phyloP scores from a whole-genome alignment of 805 yeast genomes.

The Kazachstania kunashirensis region DNA sequence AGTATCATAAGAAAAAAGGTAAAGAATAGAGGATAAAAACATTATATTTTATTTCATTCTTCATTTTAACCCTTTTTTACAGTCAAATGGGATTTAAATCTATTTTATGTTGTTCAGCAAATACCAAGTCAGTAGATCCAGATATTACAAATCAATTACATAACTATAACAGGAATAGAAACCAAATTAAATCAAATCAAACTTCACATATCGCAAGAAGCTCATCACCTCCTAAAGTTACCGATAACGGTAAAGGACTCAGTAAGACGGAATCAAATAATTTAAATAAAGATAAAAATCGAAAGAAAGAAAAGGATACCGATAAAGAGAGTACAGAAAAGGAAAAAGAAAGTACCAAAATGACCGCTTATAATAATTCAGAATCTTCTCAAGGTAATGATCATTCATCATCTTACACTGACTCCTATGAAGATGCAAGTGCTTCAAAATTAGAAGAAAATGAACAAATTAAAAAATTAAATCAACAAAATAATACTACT shows the following conservation, averaged over 20 bases:
- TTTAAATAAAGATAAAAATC: not conserved
- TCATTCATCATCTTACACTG: not conserved
- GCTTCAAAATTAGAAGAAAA: not conserved
- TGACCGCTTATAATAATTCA: constrained; percentile 2
- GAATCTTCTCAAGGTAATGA: constrained; percentile 1
- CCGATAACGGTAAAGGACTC: too few relatives aligned
- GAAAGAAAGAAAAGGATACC: not conserved
- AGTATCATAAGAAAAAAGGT: too few relatives aligned
- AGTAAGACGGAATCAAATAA: not conserved
- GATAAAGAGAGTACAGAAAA: constrained; percentile 1
- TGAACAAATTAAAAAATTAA: not conserved
- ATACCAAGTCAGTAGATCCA: constrained; percentile 8
- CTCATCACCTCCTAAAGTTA: too few relatives aligned
- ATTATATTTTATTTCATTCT: too few relatives aligned
- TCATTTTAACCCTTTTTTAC: too few relatives aligned
- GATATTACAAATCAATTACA: constrained; percentile 3
- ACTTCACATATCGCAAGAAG: too few relatives aligned
- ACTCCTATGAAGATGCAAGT: constrained; percentile 1
- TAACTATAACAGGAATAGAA: constrained; percentile 5
- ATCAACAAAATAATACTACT: not conserved
- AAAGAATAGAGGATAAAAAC: too few relatives aligned
- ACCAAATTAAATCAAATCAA: not conserved
- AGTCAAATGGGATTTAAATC: constrained; percentile 31
- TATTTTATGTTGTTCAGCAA: constrained; percentile 28
- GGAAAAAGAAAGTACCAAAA: constrained; percentile 1